A percentile compares a stretch with the other conserved stretches of the same genome.
These are phyloP conservation scores for Neonectria faginata DNA, from an alignment of 2,329 filamentous ascomycete genomes.

Conservation along the genomic window DNA sequence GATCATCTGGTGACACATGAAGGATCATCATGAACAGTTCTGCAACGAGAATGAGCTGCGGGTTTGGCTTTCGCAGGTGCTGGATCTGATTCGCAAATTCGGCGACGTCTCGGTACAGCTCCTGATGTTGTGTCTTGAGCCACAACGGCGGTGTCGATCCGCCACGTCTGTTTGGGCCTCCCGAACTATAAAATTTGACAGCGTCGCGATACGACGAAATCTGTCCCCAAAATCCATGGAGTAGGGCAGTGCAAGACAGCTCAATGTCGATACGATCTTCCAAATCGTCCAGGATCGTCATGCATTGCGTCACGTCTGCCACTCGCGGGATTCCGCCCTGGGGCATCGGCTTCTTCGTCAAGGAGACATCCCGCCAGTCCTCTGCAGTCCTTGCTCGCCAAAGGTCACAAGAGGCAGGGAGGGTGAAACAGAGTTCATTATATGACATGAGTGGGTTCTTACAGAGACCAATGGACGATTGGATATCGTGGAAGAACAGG, in stretches of 20 bases:
- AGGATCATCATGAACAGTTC: conserved; percentile 45
- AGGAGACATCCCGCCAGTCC: conserved; percentile 37
- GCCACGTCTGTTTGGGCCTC: conserved; percentile 18
- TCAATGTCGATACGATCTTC: conserved; percentile 37
- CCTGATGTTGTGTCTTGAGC: conserved; percentile 38
- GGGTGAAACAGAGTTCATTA: conserved; percentile 39
- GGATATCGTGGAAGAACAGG: conserved; percentile 40
- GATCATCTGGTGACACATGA: conserved; percentile 39
- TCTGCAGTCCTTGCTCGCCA: conserved; percentile 38
- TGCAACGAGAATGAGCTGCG: conserved; percentile 36
- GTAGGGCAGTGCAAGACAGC: conserved; percentile 32
- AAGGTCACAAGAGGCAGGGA: conserved; percentile 38
- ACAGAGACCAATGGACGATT: conserved; percentile 40
- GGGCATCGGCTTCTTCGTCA: conserved; percentile 26
- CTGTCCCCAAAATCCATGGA: conserved; percentile 43
- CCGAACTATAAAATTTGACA: conserved; percentile 26
- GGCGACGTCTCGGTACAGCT: conserved; percentile 36
- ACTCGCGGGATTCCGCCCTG: conserved; percentile 33
- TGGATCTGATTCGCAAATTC: conserved; percentile 35
- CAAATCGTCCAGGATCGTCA: conserved; percentile 33
- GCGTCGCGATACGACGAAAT: conserved; percentile 43
- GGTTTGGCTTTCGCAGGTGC: conserved; percentile 14
- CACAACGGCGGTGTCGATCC: conserved; percentile 33
- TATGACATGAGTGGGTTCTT: conserved; percentile 39
- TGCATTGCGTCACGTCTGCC: conserved; percentile 35